phyloP scores from a whole-genome alignment of 345 rosid species.

The Viola odorata region DNA sequence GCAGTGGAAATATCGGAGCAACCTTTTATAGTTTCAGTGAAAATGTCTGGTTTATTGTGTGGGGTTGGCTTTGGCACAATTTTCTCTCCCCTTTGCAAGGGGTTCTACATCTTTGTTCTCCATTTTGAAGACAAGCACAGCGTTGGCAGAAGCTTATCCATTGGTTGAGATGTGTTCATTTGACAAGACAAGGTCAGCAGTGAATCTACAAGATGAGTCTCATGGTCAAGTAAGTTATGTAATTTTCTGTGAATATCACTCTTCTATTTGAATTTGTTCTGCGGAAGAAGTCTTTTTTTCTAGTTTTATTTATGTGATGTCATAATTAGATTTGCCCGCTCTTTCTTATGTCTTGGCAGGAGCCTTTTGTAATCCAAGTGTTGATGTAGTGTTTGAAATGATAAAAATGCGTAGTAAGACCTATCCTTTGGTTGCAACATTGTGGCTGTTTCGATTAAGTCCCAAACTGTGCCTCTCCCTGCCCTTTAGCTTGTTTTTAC shows the following conservation, averaged over 20 bases:
- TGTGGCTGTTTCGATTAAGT: too few relatives aligned
- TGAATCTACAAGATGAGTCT: constrained; percentile 32
- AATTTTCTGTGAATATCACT: constrained; percentile 14
- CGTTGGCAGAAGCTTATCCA: constrained; percentile 19
- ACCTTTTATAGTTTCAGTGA: neutral
- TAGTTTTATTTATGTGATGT: neutral
- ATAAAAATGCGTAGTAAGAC: too few relatives aligned
- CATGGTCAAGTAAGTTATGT: constrained; percentile 42
- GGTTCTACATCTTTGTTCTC: constrained; percentile 12
- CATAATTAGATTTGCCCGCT: too few relatives aligned
- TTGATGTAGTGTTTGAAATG: too few relatives aligned
- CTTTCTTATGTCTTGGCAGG: too few relatives aligned
- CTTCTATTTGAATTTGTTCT: constrained; percentile 8
- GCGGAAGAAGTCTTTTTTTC: neutral
- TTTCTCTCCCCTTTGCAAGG: constrained; percentile 8
- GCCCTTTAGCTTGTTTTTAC: too few relatives aligned
- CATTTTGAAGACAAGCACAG: constrained; percentile 16
- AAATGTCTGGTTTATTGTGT: constrained; percentile 5
- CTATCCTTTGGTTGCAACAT: too few relatives aligned
- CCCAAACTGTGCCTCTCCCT: too few relatives aligned
- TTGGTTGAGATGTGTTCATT: constrained; percentile 20
- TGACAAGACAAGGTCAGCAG: constrained; percentile 27
- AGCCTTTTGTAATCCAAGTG: too few relatives aligned
- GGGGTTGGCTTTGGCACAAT: constrained; percentile 8
- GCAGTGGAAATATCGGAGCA: neutral